Conservation (phyloP, 2,329 filamentous ascomycete genomes). For the Ilyonectria mors-panacis region DNA sequence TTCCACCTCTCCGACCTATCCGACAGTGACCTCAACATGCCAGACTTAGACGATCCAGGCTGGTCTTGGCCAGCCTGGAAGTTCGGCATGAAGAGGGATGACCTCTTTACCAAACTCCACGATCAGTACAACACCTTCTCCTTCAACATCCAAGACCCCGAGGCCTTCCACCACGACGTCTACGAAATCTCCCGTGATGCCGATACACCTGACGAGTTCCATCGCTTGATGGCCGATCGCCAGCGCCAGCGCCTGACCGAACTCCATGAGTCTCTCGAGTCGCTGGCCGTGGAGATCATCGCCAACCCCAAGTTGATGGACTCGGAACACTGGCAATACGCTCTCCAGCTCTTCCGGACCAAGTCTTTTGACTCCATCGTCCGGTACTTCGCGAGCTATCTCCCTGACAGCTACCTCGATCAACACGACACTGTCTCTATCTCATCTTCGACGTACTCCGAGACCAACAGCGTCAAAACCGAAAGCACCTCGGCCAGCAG, state of each 20-base stretch:
- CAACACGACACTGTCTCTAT: conserved; percentile 56
- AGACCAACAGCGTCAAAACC: conserved; percentile 55
- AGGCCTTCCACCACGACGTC: conserved; percentile 74
- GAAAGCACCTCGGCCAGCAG: conserved; percentile 58
- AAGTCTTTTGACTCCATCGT: conserved; percentile 73
- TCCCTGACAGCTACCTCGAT: conserved; percentile 64
- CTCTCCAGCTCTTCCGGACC: conserved; percentile 72
- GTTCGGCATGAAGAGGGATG: conserved; percentile 73
- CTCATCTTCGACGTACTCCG: conserved; percentile 56
- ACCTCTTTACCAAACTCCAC: conserved; percentile 71
- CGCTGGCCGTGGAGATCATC: conserved; percentile 73
- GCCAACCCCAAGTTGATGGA: conserved; percentile 72
- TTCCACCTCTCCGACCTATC: conserved; percentile 35
- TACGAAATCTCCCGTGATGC: conserved; percentile 70
- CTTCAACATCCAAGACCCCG: conserved; percentile 70
- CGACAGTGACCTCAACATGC: conserved; percentile 69
- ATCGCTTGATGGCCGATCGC: conserved; percentile 67
- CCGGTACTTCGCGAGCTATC: conserved; percentile 72
- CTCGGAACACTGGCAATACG: conserved; percentile 71
- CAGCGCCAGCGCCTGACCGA: conserved; percentile 69
- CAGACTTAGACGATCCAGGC: conserved; percentile 71
- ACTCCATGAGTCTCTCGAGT: conserved; percentile 69
- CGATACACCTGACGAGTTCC: conserved; percentile 67
- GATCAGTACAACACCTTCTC: conserved; percentile 73
- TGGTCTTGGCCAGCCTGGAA: conserved; percentile 73